Conservation (phyloP, 108 stramenopile species). For the Stephanodiscus triporus region DNA sequence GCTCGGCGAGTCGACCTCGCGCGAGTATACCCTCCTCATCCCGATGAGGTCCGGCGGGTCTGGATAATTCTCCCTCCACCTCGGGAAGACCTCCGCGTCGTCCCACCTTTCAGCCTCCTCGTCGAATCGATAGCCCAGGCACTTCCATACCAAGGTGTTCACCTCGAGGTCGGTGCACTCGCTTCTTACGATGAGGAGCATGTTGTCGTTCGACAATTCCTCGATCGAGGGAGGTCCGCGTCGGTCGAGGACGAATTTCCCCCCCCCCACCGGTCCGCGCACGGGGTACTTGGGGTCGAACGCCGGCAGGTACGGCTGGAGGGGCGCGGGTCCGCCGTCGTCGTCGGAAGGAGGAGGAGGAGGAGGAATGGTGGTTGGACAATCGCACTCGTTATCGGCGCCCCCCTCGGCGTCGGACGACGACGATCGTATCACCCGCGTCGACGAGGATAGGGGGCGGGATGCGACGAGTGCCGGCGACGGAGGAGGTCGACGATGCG, state of each 20-base stretch:
- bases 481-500: background rate
- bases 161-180: slow-evolving; percentile 86
- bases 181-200: slow-evolving; percentile 70
- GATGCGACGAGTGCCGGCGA: too few species aligned
- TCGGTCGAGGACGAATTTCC: slow-evolving; percentile 68
- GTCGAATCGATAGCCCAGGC: slow-evolving; percentile 89
- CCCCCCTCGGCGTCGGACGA: background rate
- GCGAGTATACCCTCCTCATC: slow-evolving; percentile 85
- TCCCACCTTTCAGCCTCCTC: slow-evolving; percentile 62
- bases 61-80: slow-evolving; percentile 90
- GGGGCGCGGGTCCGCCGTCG: background rate
- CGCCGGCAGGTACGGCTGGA: slow-evolving; percentile 65
- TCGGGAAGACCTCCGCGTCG: slow-evolving; percentile 80
- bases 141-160: slow-evolving; percentile 94
- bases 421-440: too few species aligned
- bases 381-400: background rate
- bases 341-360: background rate
- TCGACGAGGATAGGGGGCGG: too few species aligned
- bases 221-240: slow-evolving; percentile 66
- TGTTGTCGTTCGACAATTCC: slow-evolving; percentile 84
- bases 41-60: slow-evolving; percentile 93
- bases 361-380: background rate
- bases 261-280: slow-evolving; percentile 65
- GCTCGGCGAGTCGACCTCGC: slow-evolving; percentile 80
- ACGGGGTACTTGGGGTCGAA: slow-evolving; percentile 64